Evolutionary conservation across 73 alveolate species (phyloP).

Genomic region (Diophrys sp.): DNA sequence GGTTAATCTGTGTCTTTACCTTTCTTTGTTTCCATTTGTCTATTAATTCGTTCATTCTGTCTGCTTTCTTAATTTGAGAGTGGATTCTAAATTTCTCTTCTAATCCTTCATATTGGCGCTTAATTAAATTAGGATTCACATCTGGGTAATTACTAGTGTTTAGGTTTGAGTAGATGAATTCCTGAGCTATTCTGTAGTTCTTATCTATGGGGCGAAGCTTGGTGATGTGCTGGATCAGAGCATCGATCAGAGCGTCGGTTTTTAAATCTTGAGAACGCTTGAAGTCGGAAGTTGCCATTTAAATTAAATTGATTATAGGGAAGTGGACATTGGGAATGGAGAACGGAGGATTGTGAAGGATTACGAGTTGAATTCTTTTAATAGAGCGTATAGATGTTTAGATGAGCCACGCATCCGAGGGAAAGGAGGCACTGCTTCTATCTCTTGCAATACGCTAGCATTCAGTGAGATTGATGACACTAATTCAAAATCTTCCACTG

Average conservation of each 20-base stretch:
- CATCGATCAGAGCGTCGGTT: neutral
- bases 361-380: too few species aligned
- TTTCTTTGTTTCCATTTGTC: neutral
- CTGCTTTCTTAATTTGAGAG: neutral
- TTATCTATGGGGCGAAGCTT: neutral
- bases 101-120: neutral
- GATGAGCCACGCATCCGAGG: too few species aligned
- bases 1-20: neutral
- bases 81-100: neutral
- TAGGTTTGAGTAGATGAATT: neutral
- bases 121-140: neutral
- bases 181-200: neutral
- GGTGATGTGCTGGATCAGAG: neutral
- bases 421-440: too few species aligned
- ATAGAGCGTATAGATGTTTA: too few species aligned
- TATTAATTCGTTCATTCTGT: neutral
- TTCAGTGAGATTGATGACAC: too few species aligned
- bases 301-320: too few species aligned
- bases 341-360: too few species aligned
- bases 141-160: neutral
- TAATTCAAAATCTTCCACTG: too few species aligned
- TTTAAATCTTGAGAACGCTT: neutral
- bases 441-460: too few species aligned
- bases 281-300: neutral
- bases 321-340: too few species aligned